phyloP scores from a whole-genome alignment of 257 asterid genomes.

The Nicotiana tabacum region DNA sequence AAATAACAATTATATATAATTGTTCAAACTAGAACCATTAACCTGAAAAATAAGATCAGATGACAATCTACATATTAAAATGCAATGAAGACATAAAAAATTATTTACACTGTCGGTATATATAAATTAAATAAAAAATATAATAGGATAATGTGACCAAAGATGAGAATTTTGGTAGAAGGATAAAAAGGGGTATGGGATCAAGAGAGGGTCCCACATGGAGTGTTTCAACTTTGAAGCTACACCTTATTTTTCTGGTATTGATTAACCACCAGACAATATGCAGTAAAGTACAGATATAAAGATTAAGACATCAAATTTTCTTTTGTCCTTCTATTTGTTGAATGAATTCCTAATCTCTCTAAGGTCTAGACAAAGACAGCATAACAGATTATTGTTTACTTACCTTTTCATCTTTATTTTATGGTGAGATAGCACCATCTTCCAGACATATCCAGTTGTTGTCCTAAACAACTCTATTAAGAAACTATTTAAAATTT shows the following conservation, averaged over 20 bases:
- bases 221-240: constrained; percentile 3
- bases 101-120: background rate
- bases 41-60: no score
- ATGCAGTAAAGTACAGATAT: background rate
- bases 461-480: background rate
- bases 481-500: background rate
- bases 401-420: constrained; percentile 28
- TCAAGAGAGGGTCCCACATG: background rate
- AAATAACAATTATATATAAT: background rate
- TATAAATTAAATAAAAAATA: background rate
- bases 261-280: background rate
- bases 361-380: background rate
- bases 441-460: constrained; percentile 18
- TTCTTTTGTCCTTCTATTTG: background rate
- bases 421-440: constrained; percentile 15
- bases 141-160: no score
- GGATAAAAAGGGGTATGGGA: background rate
- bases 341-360: background rate
- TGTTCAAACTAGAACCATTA: no score
- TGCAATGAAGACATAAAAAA: background rate
- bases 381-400: constrained; percentile 15
- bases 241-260: background rate
- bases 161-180: constrained; percentile 3
- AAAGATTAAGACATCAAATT: background rate
- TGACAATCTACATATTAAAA: no score